Conservation (phyloP, 208 protist genomes). For the Tritrichomonas musculus region DNA sequence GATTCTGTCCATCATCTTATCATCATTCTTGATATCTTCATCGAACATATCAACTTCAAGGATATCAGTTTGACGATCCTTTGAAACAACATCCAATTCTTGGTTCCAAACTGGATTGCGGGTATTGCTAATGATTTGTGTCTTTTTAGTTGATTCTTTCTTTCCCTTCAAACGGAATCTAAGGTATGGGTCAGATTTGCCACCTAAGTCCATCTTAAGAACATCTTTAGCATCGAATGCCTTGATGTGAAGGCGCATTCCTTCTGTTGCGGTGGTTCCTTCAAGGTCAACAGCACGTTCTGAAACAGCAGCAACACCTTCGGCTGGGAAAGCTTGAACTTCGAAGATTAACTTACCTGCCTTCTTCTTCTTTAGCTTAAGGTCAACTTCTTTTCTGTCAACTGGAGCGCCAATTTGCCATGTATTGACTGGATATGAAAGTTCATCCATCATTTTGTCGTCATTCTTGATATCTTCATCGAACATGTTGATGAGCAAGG, state of each 20-base stretch:
- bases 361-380: background rate
- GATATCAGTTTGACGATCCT: no score
- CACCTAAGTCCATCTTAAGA: background rate
- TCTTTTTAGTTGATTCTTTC: no score
- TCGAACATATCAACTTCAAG: no score
- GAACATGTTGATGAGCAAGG: background rate
- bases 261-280: background rate
- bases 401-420: background rate
- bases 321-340: background rate
- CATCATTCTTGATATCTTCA: no score
- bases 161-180: background rate
- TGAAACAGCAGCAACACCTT: background rate
- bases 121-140: no score
- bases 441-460: background rate
- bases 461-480: background rate
- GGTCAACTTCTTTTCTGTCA: background rate
- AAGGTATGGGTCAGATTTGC: background rate
- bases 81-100: no score
- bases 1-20: no score
- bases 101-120: no score
- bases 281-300: background rate
- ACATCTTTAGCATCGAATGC: background rate
- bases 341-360: background rate
- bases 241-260: background rate
- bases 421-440: background rate